phyloP scores from a whole-genome alignment of 768 basidiomycete genomes.

The Pisolithus sp. region DNA sequence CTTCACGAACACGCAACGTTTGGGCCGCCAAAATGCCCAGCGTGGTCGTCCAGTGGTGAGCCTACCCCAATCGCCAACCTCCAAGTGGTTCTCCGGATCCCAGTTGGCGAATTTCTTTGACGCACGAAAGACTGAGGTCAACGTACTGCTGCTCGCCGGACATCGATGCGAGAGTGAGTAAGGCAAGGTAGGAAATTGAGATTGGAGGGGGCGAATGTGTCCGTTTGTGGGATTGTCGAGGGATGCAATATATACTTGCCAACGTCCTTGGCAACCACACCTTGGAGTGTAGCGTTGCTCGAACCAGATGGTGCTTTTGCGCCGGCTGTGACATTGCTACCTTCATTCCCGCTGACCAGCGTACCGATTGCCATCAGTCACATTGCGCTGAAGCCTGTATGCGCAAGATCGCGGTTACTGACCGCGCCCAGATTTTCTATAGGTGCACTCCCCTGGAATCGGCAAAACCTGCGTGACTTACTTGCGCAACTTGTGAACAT shows the following conservation, averaged over 20 bases:
- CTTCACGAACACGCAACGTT: conserved; percentile 22
- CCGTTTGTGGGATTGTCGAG: not conserved
- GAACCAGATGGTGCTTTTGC: not conserved
- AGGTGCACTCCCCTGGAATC: too few relatives aligned
- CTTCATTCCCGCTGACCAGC: not conserved
- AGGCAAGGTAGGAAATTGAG: not conserved
- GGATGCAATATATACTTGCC: not conserved
- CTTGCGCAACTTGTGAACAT: too few relatives aligned
- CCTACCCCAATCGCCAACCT: conserved; percentile 28
- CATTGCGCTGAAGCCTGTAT: not conserved
- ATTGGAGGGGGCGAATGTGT: not conserved
- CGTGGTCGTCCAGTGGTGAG: conserved; percentile 14
- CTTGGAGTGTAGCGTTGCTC: not conserved
- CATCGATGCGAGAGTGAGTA: not conserved
- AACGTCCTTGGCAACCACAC: not conserved
- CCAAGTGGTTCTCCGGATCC: conserved; percentile 27
- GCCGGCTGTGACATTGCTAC: not conserved
- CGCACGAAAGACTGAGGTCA: conserved; percentile 25
- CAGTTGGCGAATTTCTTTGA: conserved; percentile 26
- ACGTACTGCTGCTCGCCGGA: conserved; percentile 23
- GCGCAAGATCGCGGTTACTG: not conserved
- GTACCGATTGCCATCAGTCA: not conserved
- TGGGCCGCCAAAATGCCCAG: conserved; percentile 18
- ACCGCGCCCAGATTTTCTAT: not conserved
- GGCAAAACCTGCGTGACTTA: too few relatives aligned